phyloP scores from a whole-genome alignment of 768 basidiomycete genomes.

The Suillus hirtellus region DNA sequence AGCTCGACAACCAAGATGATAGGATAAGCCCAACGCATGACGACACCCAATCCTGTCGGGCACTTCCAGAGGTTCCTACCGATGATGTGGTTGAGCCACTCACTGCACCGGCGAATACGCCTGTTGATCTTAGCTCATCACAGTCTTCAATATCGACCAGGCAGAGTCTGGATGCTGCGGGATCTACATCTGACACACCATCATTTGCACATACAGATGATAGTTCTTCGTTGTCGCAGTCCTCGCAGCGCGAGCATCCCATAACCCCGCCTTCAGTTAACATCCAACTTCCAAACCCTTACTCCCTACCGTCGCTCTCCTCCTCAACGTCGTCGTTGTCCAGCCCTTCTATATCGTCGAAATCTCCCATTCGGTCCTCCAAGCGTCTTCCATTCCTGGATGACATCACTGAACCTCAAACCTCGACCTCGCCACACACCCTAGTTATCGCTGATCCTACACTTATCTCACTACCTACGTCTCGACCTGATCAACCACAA shows the following conservation, averaged over 20 bases:
- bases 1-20: conserved; percentile 9
- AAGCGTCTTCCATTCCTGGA: conserved; percentile 41
- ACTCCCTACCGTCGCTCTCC: conserved; percentile 50
- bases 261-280: conserved; percentile 37
- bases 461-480: conserved; percentile 28
- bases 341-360: conserved; percentile 55
- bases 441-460: conserved; percentile 33
- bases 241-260: conserved; percentile 31
- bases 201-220: conserved; percentile 31
- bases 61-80: conserved; percentile 29
- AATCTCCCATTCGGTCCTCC: conserved; percentile 28
- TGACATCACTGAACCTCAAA: conserved; percentile 28
- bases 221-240: conserved; percentile 34
- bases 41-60: conserved; percentile 17
- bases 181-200: conserved; percentile 20
- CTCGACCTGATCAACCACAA: conserved; percentile 18
- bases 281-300: conserved; percentile 27
- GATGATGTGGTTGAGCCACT: conserved; percentile 7
- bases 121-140: conserved; percentile 4
- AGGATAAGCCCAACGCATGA: conserved; percentile 15
- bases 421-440: conserved; percentile 26
- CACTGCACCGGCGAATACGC: conserved; percentile 5
- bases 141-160: conserved; percentile 10
- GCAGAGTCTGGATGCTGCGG: conserved; percentile 11
- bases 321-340: conserved; percentile 63